Evolutionary conservation across 1,139 yeast species (phyloP).

Genomic region (Taphrina pruni): DNA sequence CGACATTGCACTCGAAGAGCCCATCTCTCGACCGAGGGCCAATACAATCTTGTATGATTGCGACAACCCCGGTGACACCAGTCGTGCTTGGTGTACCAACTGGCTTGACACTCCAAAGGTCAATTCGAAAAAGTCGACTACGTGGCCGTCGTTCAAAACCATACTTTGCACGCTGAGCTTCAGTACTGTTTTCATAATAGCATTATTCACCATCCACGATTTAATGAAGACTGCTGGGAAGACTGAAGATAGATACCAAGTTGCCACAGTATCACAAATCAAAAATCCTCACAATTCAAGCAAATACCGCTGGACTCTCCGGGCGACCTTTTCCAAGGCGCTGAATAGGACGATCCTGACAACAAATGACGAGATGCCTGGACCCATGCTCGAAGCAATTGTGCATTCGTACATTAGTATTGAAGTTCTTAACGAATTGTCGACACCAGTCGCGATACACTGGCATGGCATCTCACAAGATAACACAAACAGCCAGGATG

Average conservation of each 20-base stretch:
- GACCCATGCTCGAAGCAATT: conserved; percentile 71
- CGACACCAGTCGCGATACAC: conserved; percentile 72
- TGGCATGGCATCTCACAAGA: conserved; percentile 88
- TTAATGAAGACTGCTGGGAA: neutral
- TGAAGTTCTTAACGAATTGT: conserved; percentile 68
- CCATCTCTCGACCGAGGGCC: neutral
- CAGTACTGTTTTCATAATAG: conserved; percentile 1
- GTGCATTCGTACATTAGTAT: conserved; percentile 69
- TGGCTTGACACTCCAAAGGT: neutral
- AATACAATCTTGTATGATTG: conserved; percentile 5
- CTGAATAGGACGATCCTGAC: conserved; percentile 4
- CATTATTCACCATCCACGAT: neutral
- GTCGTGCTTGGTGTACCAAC: neutral
- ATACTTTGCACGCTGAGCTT: neutral
- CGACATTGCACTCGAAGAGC: neutral
- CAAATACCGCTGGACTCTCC: neutral
- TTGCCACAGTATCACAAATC: neutral
- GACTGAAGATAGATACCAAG: neutral
- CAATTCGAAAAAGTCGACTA: neutral
- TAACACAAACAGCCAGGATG: conserved; percentile 76
- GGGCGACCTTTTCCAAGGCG: neutral
- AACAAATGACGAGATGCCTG: conserved; percentile 71
- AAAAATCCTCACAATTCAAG: neutral
- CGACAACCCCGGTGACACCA: neutral
- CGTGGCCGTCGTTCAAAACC: neutral